Conservation (phyloP, 2,329 filamentous ascomycete genomes). For the Tolypocladium cylindrosporum region DNA sequence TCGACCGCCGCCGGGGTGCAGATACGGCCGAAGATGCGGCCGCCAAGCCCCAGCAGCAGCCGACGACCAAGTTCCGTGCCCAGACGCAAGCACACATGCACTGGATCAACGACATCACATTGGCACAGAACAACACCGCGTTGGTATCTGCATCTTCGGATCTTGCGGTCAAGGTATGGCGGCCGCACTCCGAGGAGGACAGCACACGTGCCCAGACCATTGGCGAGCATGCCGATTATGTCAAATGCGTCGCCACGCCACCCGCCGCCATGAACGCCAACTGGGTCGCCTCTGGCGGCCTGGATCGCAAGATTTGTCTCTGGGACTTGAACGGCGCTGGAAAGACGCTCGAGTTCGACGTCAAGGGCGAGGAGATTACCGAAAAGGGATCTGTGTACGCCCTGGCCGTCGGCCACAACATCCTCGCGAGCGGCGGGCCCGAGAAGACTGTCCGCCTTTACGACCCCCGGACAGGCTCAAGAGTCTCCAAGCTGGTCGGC, state of each 20-base stretch:
- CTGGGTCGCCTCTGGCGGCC: constrained; percentile 89
- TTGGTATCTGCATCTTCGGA: constrained; percentile 90
- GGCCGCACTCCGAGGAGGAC: constrained; percentile 55
- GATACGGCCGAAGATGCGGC: constrained; percentile 17
- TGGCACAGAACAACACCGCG: constrained; percentile 67
- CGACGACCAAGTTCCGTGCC: constrained; percentile 47
- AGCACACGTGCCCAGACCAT: constrained; percentile 54
- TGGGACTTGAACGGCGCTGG: constrained; percentile 90
- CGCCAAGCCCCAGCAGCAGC: constrained; percentile 16
- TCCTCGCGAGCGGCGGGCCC: constrained; percentile 86
- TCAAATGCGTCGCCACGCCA: constrained; percentile 84
- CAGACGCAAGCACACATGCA: constrained; percentile 74
- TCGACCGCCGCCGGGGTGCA: constrained; percentile 43
- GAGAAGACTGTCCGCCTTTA: constrained; percentile 89
- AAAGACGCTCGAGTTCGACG: constrained; percentile 78
- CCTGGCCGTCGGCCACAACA: constrained; percentile 65
- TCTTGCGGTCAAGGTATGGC: constrained; percentile 86
- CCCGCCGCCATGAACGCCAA: constrained; percentile 47
- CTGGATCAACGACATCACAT: constrained; percentile 89
- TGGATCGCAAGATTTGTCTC: constrained; percentile 83
- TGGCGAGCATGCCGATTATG: constrained; percentile 90
- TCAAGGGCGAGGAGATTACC: constrained; percentile 68
- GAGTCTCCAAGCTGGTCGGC: constrained; percentile 91
- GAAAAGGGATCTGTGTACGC: constrained; percentile 96
- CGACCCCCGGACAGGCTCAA: constrained; percentile 80